These are phyloP conservation scores for Sicyos baderoa DNA, from an alignment of 306 rosid genomes.

Conservation along the genomic window DNA sequence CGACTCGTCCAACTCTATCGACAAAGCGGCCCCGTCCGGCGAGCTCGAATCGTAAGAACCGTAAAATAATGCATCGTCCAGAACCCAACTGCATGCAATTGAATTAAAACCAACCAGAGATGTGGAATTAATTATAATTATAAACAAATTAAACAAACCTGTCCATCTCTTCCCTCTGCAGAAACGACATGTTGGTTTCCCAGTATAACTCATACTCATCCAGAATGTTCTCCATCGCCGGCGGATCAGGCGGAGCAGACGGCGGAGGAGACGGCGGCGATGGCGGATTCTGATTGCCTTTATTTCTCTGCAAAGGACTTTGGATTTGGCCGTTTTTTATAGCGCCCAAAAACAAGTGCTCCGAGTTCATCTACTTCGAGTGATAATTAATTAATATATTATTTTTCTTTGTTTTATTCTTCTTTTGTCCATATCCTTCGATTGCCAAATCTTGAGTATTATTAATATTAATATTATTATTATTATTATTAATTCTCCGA, in stretches of 20 bases:
- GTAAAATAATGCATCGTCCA: constrained; percentile 74
- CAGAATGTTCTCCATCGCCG: constrained; percentile 56
- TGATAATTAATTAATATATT: no score
- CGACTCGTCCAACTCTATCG: constrained; percentile 49
- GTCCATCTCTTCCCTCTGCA: constrained; percentile 58
- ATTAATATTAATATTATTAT: no score
- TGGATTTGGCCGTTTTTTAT: no score
- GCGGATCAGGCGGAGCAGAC: neutral
- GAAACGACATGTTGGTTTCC: constrained; percentile 79
- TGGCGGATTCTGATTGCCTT: neutral
- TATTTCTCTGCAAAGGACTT: neutral
- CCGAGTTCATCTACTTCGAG: neutral
- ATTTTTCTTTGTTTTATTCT: no score
- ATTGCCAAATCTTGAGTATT: no score
- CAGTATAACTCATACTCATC: constrained; percentile 64
- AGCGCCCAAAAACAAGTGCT: neutral
- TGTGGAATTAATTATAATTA: no score
- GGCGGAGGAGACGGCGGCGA: no score
- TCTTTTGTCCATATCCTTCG: no score
- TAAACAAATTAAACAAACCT: neutral
- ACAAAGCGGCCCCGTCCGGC: constrained; percentile 65
- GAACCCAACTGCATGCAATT: constrained; percentile 43
- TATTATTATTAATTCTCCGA: no score
- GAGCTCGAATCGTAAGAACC: constrained; percentile 86
- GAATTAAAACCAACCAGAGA: no score